Conservation (phyloP, 2,329 filamentous ascomycete genomes). For the Hyphodiscus sp. region DNA sequence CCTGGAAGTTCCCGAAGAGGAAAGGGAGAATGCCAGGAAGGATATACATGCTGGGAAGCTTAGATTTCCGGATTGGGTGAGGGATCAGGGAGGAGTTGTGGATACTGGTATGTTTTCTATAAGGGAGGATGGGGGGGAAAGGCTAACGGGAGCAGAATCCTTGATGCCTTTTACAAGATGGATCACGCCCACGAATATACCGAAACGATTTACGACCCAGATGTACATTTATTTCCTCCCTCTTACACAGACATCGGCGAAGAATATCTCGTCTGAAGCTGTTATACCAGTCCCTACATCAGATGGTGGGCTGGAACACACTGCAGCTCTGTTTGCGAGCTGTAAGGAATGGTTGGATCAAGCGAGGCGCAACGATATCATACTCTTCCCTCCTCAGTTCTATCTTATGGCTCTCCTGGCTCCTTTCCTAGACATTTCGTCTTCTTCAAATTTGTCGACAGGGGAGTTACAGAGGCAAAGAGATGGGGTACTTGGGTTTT, state of each 20-base stretch:
- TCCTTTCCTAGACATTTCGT: constrained; percentile 38
- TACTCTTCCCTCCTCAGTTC: constrained; percentile 86
- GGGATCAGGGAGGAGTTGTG: constrained; percentile 47
- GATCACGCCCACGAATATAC: constrained; percentile 71
- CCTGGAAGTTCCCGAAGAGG: constrained; percentile 52
- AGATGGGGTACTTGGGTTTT: constrained; percentile 46
- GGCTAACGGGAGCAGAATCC: constrained; percentile 37
- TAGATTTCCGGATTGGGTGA: constrained; percentile 61
- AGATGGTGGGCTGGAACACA: constrained; percentile 61
- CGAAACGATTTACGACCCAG: constrained; percentile 82
- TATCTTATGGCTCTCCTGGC: constrained; percentile 60
- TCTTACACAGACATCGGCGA: constrained; percentile 30
- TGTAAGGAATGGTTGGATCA: constrained; percentile 62
- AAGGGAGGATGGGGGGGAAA: neutral
- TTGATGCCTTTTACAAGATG: constrained; percentile 83
- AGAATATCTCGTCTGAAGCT: constrained; percentile 20
- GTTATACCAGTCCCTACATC: constrained; percentile 51
- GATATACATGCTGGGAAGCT: constrained; percentile 61
- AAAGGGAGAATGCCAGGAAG: constrained; percentile 59
- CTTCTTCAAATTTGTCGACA: constrained; percentile 21
- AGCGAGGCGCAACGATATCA: constrained; percentile 59
- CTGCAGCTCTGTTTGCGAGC: constrained; percentile 70
- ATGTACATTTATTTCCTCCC: constrained; percentile 96
- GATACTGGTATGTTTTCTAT: constrained; percentile 52
- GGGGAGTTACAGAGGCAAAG: constrained; percentile 42